Percentiles rank a stretch among this genome's conserved stretches.
These are phyloP conservation scores for Boletus rubroflammeus DNA, from an alignment of 768 basidiomycete genomes.

Conservation along the genomic window DNA sequence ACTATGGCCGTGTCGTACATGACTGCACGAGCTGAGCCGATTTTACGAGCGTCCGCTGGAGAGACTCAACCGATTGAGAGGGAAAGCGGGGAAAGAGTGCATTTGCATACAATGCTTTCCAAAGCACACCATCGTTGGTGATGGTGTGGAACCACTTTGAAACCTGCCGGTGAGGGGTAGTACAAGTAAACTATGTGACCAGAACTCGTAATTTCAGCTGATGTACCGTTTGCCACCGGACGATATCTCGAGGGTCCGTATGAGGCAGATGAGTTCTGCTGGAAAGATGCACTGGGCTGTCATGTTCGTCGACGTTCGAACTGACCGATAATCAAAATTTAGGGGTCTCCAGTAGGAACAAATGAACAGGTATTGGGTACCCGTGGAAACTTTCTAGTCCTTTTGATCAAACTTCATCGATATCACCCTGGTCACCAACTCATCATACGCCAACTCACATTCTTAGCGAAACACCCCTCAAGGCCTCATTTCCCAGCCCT, in stretches of 20 bases:
- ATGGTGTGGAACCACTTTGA: neutral
- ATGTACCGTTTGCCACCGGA: neutral
- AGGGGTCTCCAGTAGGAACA: neutral
- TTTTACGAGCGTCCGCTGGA: constrained; percentile 3
- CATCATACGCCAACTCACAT: neutral
- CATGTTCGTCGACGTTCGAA: neutral
- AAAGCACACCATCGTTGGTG: neutral
- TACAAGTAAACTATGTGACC: neutral
- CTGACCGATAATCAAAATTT: neutral
- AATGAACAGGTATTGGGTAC: too few species aligned
- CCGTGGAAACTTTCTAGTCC: constrained; percentile 7
- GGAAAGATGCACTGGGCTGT: neutral
- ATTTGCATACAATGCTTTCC: neutral
- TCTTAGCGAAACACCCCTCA: constrained; percentile 55
- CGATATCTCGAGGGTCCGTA: neutral
- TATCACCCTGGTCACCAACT: too few species aligned
- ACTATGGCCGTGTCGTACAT: constrained; percentile 1
- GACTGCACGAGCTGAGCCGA: neutral
- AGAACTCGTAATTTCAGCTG: neutral
- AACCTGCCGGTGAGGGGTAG: neutral
- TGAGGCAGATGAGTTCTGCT: neutral
- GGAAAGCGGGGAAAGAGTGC: neutral
- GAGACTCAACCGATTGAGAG: neutral
- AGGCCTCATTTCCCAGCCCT: constrained; percentile 41
- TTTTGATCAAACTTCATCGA: constrained; percentile 17